phyloP scores from a whole-genome alignment of 768 basidiomycete genomes.

The Suillus brevipes region DNA sequence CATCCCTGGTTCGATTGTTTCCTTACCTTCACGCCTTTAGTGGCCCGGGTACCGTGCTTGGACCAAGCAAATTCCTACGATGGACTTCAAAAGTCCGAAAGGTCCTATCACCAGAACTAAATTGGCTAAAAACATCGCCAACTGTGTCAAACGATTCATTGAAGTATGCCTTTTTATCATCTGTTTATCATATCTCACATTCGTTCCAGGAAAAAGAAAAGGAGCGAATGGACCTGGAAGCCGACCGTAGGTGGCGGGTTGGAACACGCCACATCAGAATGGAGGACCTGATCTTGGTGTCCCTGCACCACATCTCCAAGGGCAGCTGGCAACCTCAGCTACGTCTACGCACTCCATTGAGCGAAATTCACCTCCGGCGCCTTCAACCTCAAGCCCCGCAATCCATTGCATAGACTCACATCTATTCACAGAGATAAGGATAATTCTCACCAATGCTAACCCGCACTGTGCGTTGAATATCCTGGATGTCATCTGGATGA shows the following conservation, averaged over 20 bases:
- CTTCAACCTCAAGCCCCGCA: neutral
- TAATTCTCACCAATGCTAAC: neutral
- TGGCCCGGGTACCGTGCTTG: slow-evolving; percentile 81
- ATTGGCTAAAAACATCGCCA: slow-evolving; percentile 78
- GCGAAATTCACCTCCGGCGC: neutral
- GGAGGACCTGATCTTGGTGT: slow-evolving; percentile 71
- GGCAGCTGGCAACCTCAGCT: slow-evolving; percentile 84
- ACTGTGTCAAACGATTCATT: slow-evolving; percentile 71
- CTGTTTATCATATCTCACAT: slow-evolving; percentile 10
- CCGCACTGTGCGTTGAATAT: neutral
- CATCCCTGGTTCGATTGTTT: neutral
- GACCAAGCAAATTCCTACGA: slow-evolving; percentile 81
- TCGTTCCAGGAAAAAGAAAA: slow-evolving; percentile 46
- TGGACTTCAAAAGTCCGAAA: slow-evolving; percentile 77
- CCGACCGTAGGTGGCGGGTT: slow-evolving; percentile 63
- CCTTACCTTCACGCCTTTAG: slow-evolving; percentile 35
- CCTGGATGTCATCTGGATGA: neutral
- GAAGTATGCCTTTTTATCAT: slow-evolving; percentile 37
- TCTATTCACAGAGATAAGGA: neutral
- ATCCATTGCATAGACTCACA: neutral
- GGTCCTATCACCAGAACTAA: slow-evolving; percentile 76
- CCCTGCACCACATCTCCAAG: slow-evolving; percentile 80
- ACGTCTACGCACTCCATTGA: slow-evolving; percentile 39
- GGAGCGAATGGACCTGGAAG: slow-evolving; percentile 62
- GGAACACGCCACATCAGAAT: slow-evolving; percentile 55